Percentiles rank a stretch among this genome's conserved stretches.
Conservation (phyloP, 2,329 filamentous ascomycete genomes). For the Diaporthe longicolla region DNA sequence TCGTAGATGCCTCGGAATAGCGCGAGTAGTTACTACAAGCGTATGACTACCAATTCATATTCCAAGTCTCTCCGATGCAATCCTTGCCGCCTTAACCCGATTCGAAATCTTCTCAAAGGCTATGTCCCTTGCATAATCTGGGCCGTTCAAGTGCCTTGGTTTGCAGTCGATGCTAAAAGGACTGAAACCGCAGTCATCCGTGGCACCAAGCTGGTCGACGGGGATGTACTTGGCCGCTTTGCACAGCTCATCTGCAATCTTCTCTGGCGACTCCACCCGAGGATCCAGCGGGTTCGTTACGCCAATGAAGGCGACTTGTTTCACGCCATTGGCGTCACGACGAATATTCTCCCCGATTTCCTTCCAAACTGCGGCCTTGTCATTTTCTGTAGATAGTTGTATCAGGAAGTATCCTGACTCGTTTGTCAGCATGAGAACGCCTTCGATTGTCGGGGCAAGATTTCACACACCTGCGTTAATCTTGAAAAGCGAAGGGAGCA, state of each 20-base stretch:
- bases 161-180: conserved; percentile 12
- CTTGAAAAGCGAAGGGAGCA: conserved; percentile 5
- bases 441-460: background rate
- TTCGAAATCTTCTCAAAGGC: background rate
- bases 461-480: background rate
- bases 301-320: background rate
- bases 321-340: conserved; percentile 2
- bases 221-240: background rate
- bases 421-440: background rate
- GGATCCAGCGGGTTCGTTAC: background rate
- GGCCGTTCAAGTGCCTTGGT: background rate
- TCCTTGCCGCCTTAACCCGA: background rate
- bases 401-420: background rate
- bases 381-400: background rate
- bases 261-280: background rate
- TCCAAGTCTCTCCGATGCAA: background rate
- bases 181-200: conserved; percentile 1
- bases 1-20: too few species aligned
- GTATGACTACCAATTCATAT: background rate
- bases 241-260: background rate
- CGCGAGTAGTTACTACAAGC: too few species aligned
- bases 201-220: background rate
- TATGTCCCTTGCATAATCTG: background rate
- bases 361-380: background rate
- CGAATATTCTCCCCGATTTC: background rate